phyloP scores from a whole-genome alignment of 495 filamentous ascomycete species.

The Penicillium dipodomyicola region DNA sequence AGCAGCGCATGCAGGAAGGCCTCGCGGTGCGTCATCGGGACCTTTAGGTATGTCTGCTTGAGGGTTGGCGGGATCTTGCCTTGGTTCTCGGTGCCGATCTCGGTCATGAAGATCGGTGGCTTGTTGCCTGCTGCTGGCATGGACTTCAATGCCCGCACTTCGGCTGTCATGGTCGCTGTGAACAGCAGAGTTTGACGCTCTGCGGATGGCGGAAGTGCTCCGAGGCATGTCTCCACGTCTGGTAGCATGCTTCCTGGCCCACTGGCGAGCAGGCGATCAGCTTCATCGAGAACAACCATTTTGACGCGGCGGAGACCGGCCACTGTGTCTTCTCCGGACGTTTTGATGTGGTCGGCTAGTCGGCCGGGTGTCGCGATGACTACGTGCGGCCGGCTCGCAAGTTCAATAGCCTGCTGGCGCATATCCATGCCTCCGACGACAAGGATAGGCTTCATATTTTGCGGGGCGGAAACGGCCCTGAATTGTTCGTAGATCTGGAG shows the following conservation, averaged over 20 bases:
- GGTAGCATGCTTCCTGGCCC: constrained; percentile 84
- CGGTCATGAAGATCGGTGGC: constrained; percentile 80
- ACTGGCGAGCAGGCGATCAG: constrained; percentile 80
- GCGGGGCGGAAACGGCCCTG: constrained; percentile 81
- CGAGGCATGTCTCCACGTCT: constrained; percentile 85
- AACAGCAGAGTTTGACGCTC: constrained; percentile 91
- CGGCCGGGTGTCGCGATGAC: constrained; percentile 94
- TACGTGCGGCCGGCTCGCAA: constrained; percentile 79
- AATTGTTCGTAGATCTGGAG: constrained; percentile 96
- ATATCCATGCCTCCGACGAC: constrained; percentile 92
- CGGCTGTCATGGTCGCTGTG: constrained; percentile 92
- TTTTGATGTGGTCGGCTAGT: constrained; percentile 88
- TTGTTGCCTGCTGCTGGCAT: constrained; percentile 63
- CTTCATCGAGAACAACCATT: constrained; percentile 93
- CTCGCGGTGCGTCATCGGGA: constrained; percentile 86
- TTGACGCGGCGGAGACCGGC: constrained; percentile 70
- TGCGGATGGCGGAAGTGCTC: constrained; percentile 65
- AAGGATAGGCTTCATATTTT: constrained; percentile 79
- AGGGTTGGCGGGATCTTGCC: constrained; percentile 74
- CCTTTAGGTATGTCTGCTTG: constrained; percentile 78
- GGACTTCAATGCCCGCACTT: constrained; percentile 79
- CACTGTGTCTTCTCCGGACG: constrained; percentile 86
- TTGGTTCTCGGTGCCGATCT: constrained; percentile 70
- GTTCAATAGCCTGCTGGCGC: constrained; percentile 80
- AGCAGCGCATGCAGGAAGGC: constrained; percentile 91